These are phyloP conservation scores for Orbilia quercus DNA, from an alignment of 2,329 filamentous ascomycete species.

Conservation along the genomic window DNA sequence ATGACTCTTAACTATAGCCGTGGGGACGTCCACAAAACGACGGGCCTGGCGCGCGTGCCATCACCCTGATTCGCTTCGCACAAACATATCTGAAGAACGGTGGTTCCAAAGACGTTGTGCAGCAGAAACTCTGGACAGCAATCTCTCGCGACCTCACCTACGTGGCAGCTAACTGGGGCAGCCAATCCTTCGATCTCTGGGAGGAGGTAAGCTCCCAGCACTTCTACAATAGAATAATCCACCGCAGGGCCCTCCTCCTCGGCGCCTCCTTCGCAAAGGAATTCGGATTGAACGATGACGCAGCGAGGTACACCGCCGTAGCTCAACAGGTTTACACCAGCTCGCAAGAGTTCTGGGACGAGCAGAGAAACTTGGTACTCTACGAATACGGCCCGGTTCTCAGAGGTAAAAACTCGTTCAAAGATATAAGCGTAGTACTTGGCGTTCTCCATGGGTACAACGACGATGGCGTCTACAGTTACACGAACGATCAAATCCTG, in stretches of 20 bases:
- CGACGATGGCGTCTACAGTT: constrained; percentile 35
- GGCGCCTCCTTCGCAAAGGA: constrained; percentile 73
- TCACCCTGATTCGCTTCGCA: constrained; percentile 77
- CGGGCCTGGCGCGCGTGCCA: constrained; percentile 80
- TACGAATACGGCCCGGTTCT: constrained; percentile 46
- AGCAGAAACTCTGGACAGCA: constrained; percentile 68
- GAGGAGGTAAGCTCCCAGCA: constrained; percentile 81
- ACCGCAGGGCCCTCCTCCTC: constrained; percentile 72
- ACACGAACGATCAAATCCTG: constrained; percentile 43
- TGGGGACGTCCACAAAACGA: constrained; percentile 86
- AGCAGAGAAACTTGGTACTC: constrained; percentile 35
- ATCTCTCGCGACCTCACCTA: constrained; percentile 73
- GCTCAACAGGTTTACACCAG: constrained; percentile 72
- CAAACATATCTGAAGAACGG: constrained; percentile 77
- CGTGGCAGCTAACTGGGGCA: constrained; percentile 77
- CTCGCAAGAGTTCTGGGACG: constrained; percentile 78
- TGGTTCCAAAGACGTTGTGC: constrained; percentile 67
- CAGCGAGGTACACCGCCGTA: constrained; percentile 15
- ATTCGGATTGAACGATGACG: constrained; percentile 65
- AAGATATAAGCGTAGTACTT: constrained; percentile 53
- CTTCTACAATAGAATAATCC: constrained; percentile 79
- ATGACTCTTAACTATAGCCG: constrained; percentile 29
- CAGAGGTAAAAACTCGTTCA: constrained; percentile 49
- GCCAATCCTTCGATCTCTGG: constrained; percentile 78
- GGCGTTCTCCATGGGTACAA: constrained; percentile 50